phyloP scores from a whole-genome alignment of 768 basidiomycete genomes.

The Leccinellum luteum region DNA sequence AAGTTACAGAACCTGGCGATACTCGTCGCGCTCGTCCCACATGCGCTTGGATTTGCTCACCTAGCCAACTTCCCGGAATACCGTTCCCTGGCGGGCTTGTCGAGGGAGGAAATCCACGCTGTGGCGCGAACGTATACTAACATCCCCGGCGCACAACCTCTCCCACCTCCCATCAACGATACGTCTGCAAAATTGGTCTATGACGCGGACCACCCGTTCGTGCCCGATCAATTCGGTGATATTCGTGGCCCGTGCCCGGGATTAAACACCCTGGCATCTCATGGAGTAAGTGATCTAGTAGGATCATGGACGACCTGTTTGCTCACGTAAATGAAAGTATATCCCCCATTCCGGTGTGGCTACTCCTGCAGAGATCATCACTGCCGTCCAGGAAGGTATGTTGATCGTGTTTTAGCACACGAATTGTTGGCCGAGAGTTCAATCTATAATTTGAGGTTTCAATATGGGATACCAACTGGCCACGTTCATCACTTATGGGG shows the following conservation, averaged over 20 bases:
- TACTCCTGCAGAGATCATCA: conserved; percentile 22
- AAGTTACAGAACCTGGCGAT: conserved; percentile 6
- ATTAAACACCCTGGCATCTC: conserved; percentile 26
- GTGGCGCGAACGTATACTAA: conserved; percentile 12
- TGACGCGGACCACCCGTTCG: conserved; percentile 20
- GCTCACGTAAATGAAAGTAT: conserved; percentile 11
- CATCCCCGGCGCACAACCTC: conserved; percentile 24
- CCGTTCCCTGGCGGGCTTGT: conserved; percentile 22
- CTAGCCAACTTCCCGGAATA: conserved; percentile 18
- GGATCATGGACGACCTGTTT: not conserved
- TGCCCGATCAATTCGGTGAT: conserved; percentile 13
- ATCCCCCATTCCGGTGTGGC: conserved; percentile 18
- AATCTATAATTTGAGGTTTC: conserved; percentile 11
- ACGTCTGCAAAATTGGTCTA: conserved; percentile 24
- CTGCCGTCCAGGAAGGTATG: conserved; percentile 22
- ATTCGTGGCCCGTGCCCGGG: conserved; percentile 26
- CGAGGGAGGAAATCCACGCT: conserved; percentile 11
- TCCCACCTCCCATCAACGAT: conserved; percentile 22
- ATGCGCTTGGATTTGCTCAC: conserved; percentile 9
- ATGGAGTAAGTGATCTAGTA: conserved; percentile 17
- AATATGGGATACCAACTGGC: conserved; percentile 26
- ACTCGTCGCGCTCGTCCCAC: conserved; percentile 7
- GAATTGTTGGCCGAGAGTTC: not conserved
- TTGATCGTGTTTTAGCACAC: not conserved
- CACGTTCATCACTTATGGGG: conserved; percentile 17